Evolutionary conservation across 108 stramenopile species (phyloP), one percentile per base, ranked within the genome.

Genomic region (Pseudonitzschia delicatissima): DNA sequence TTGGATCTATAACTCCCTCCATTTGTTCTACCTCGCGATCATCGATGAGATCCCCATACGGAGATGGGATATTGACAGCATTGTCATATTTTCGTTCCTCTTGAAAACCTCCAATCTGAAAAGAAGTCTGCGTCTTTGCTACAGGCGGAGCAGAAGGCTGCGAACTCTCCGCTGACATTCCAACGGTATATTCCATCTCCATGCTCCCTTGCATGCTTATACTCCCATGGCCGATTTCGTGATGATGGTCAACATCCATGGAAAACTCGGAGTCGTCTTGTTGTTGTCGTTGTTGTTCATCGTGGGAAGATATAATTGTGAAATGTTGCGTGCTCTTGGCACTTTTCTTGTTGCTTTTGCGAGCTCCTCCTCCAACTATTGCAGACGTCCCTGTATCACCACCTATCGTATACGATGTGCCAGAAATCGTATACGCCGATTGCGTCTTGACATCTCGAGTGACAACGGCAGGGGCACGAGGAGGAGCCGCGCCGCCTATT

Each of bases 1-100:
- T 21, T 68, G 62, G n/a, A 48, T 79, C 75, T 65, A 72, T 70
- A 11, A 82, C 85, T 20, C 80, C 84, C 47, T 77, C 78, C 85
- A 86, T 86, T 18, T 77, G 78, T 71, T 85, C 84, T 18, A 58
- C 31, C 21, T 44, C 52, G 25, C 67, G 67, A n/a, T 42, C 39
- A 35, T 61, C 60, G 20, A n/a, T n/a, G n/a, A n/a, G n/a, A n/a
- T n/a, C n/a, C n/a, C n/a, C n/a, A 51, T 23, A 23, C 21, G 50
- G 23, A 12, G 20, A 25, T 51, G 50, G 18, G 20, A 18, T 9
- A 20, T 40, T 26, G 26, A 1, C n/a, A 23, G 15, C 36, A 40
- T 36, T 42, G 17, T 17, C 12, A 29, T 33, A 4, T 27, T 33
- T 12, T 33, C 53, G 53, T 15, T 17, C 53, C 29, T 31, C n/a